These are phyloP conservation scores for Brasenia schreberi DNA, from an alignment of 164 flowering plant species.

Conservation along the genomic window DNA sequence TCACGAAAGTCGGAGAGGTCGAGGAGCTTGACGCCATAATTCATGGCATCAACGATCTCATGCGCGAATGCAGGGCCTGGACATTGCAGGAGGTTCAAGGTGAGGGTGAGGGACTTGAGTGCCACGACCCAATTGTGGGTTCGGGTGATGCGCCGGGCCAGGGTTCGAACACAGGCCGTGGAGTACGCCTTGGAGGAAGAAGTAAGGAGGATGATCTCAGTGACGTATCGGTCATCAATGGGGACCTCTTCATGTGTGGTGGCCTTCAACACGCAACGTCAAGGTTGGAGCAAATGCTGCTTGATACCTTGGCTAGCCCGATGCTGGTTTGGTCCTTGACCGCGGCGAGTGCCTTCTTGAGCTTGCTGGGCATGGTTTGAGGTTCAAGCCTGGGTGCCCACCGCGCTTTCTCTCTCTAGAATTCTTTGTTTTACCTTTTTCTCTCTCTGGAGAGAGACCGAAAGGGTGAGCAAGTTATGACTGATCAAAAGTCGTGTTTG, in stretches of 20 bases:
- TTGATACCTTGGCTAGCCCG: conserved; percentile 62
- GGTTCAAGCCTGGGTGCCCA: no score
- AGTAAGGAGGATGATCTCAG: conserved; percentile 39
- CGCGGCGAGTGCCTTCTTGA: conserved; percentile 64
- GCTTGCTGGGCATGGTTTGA: conserved; percentile 63
- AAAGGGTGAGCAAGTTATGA: no score
- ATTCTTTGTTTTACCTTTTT: no score
- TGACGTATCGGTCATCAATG: conserved; percentile 39
- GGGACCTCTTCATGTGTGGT: conserved; percentile 70
- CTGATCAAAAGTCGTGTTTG: no score
- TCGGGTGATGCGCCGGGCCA: conserved; percentile 46
- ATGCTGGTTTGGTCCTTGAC: conserved; percentile 95
- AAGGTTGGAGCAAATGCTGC: conserved; percentile 24
- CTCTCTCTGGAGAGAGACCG: no score
- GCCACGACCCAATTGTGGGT: conserved; percentile 83
- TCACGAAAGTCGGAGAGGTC: conserved; percentile 59
- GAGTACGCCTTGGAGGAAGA: conserved; percentile 36
- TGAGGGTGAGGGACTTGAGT: conserved; percentile 59
- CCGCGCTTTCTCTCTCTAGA: no score
- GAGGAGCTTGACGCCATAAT: conserved; percentile 45
- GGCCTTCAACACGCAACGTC: conserved; percentile 67
- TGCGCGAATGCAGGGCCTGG: conserved; percentile 67
- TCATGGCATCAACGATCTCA: conserved; percentile 47
- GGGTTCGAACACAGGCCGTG: conserved; percentile 38
- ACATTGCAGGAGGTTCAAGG: conserved; percentile 52